Evolutionary conservation across 345 rosid species (phyloP).

Genomic region (Brassica rapa): DNA sequence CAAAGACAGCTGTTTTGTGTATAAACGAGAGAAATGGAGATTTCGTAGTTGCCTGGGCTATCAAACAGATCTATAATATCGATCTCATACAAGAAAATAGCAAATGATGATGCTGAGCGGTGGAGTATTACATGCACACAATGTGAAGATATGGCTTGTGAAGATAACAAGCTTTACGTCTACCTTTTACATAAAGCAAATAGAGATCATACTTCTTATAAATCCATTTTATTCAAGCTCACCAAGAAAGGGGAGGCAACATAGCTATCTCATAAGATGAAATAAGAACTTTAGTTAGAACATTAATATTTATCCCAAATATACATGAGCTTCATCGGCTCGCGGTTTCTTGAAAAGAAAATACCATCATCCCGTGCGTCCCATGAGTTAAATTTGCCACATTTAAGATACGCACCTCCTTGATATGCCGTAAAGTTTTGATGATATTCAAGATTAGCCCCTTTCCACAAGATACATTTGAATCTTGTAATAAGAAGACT

Average conservation of each 20-base stretch:
- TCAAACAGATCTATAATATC: conserved; percentile 20
- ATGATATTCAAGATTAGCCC: conserved; percentile 8
- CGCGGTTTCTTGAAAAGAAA: background rate
- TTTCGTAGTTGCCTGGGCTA: conserved; percentile 1
- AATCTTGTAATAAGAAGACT: background rate
- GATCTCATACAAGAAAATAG: conserved; percentile 14
- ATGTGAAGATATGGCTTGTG: conserved; percentile 24
- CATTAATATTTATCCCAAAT: conserved; percentile 5
- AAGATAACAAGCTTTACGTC: conserved; percentile 26
- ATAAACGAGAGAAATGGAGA: conserved; percentile 26
- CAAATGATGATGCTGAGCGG: conserved; percentile 10
- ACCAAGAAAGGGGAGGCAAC: background rate
- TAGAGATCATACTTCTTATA: background rate
- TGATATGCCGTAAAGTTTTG: background rate
- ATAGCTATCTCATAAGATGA: background rate
- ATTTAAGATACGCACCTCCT: background rate
- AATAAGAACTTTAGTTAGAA: background rate
- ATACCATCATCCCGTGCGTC: conserved; percentile 8
- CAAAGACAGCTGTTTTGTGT: conserved; percentile 1
- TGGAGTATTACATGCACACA: conserved; percentile 33
- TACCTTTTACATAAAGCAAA: background rate
- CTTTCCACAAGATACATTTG: conserved; percentile 7
- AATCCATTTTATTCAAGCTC: background rate
- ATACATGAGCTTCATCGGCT: background rate
- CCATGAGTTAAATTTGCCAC: background rate